A percentile compares a stretch with the other conserved stretches of the same genome.
Conservation (phyloP, 495 filamentous ascomycete genomes). For the Trichoderma gamsii region DNA sequence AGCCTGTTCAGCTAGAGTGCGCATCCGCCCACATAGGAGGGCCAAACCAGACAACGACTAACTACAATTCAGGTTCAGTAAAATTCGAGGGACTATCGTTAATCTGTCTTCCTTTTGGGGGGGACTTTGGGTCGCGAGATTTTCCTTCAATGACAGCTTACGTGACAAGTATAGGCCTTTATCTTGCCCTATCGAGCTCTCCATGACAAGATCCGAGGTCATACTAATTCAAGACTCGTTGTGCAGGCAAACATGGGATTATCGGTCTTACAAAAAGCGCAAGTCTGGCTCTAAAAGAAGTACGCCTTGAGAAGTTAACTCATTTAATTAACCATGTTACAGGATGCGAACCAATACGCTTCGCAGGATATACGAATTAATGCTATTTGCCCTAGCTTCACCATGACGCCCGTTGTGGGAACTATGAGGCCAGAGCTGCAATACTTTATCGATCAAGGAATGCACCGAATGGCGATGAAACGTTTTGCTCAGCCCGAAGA, state of each 20-base stretch:
- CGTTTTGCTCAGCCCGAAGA: conserved; percentile 30
- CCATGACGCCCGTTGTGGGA: conserved; percentile 35
- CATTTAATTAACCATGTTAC: not conserved
- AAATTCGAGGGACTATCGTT: not conserved
- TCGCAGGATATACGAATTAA: conserved; percentile 44
- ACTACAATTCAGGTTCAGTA: not conserved
- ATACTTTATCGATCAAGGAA: conserved; percentile 11
- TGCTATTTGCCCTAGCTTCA: conserved; percentile 44
- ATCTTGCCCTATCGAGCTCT: not conserved
- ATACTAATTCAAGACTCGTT: conserved; percentile 18
- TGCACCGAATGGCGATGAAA: conserved; percentile 23
- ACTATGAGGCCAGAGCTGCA: conserved; percentile 22
- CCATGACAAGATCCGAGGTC: conserved; percentile 29
- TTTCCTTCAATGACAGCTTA: not conserved
- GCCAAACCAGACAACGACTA: not conserved
- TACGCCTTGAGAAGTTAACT: no score
- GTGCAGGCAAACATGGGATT: conserved; percentile 39
- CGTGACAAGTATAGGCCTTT: not conserved
- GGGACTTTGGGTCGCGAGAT: not conserved
- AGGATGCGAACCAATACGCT: conserved; percentile 40
- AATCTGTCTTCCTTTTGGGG: not conserved
- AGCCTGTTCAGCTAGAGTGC: conserved; percentile 35
- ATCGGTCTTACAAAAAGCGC: conserved; percentile 37
- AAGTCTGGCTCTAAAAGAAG: not conserved
- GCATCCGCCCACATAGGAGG: not conserved